Evolutionary conservation across 2,329 filamentous ascomycete genomes (phyloP).

Genomic region (Trichoderma asperellum): DNA sequence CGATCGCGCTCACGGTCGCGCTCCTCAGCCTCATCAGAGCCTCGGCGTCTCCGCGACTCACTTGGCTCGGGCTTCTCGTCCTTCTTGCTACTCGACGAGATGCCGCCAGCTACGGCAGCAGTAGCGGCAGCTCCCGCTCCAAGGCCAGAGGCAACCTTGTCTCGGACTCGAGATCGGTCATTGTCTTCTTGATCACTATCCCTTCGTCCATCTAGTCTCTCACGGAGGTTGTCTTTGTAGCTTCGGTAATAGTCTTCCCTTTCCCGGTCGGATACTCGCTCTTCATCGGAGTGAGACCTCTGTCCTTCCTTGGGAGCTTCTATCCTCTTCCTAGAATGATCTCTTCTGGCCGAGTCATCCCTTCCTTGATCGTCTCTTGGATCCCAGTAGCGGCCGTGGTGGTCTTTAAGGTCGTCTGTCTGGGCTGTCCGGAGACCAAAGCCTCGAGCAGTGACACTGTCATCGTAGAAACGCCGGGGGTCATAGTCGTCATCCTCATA

Average conservation of each 20-base stretch:
- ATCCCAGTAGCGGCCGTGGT: constrained; percentile 43
- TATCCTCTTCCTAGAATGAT: constrained; percentile 34
- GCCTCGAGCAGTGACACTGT: constrained; percentile 51
- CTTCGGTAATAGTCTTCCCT: constrained; percentile 38
- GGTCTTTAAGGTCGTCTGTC: constrained; percentile 46
- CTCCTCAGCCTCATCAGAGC: constrained; percentile 35
- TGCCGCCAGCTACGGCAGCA: constrained; percentile 54
- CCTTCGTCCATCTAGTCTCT: constrained; percentile 39
- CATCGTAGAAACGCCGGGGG: constrained; percentile 50
- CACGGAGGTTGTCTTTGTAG: constrained; percentile 38
- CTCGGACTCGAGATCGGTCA: constrained; percentile 48
- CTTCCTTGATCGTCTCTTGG: constrained; percentile 38
- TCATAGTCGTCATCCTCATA: constrained; percentile 52
- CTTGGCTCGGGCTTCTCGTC: constrained; percentile 44
- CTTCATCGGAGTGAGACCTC: constrained; percentile 36
- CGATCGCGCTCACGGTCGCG: constrained; percentile 2
- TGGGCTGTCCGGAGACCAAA: constrained; percentile 56
- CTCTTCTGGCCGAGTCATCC: constrained; percentile 16
- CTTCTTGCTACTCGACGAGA: constrained; percentile 46
- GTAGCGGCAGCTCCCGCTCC: constrained; percentile 49
- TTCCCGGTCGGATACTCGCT: constrained; percentile 38
- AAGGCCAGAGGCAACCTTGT: constrained; percentile 54
- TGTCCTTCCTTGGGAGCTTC: constrained; percentile 34
- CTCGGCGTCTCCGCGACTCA: constrained; percentile 38
- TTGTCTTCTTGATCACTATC: constrained; percentile 45